Conservation (phyloP, 202 grass and related monocot genomes). For the Dendrocalamus latiflorus region DNA sequence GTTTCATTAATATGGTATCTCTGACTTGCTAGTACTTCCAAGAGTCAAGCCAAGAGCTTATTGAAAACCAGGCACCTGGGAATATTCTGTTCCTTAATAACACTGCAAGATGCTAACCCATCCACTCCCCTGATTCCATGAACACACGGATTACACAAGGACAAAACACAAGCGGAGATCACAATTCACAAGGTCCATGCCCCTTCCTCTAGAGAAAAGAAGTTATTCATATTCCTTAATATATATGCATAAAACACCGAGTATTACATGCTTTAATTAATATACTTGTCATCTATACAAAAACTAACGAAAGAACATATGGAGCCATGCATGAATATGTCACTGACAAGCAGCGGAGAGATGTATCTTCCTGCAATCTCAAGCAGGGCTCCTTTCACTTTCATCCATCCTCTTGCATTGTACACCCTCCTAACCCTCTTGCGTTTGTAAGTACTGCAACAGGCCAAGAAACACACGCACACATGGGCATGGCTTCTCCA, state of each 20-base stretch:
- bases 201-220: no score
- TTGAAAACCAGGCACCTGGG: no score
- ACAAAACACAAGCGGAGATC: slow-evolving; percentile 30
- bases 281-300: neutral
- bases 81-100: neutral
- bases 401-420: neutral
- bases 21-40: no score
- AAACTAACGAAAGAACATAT: neutral
- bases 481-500: neutral
- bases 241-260: neutral
- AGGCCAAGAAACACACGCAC: neutral
- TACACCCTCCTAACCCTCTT: neutral
- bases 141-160: neutral
- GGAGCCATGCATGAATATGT: neutral
- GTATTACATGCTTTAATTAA: neutral
- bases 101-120: slow-evolving; percentile 20
- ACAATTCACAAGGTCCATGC: neutral
- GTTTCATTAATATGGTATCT: no score
- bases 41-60: no score
- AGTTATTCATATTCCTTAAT: neutral
- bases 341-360: slow-evolving; percentile 4
- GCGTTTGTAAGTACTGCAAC: slow-evolving; percentile 11
- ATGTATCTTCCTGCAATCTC: neutral
- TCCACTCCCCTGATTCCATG: slow-evolving; percentile 32
- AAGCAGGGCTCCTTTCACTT: neutral